Percentiles rank a stretch among this genome's conserved stretches.
Conservation (phyloP, 2,329 filamentous ascomycete genomes). For the Pseudogymnoascus sp. region DNA sequence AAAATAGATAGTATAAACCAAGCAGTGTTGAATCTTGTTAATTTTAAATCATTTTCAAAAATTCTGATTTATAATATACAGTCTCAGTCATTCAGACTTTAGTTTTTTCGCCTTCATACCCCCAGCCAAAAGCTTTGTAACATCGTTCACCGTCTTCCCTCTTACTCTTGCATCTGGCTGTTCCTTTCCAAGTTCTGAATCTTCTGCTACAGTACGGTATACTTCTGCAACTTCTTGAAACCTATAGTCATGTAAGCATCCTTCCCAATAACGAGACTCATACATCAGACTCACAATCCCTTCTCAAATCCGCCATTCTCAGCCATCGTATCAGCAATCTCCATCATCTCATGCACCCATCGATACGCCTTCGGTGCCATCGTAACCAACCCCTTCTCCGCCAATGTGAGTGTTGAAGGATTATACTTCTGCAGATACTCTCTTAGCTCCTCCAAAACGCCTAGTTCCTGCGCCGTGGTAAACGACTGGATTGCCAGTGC, state of each 20-base stretch:
- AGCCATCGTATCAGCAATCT: slow-evolving; percentile 58
- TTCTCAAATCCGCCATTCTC: slow-evolving; percentile 45
- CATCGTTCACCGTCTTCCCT: slow-evolving; percentile 47
- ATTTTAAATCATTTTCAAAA: background rate
- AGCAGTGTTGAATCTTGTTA: background rate
- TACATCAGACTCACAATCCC: background rate
- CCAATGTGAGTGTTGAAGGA: slow-evolving; percentile 30
- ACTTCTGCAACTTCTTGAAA: slow-evolving; percentile 51
- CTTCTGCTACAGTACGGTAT: slow-evolving; percentile 51
- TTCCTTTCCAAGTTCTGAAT: slow-evolving; percentile 50
- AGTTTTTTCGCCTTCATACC: slow-evolving; percentile 39
- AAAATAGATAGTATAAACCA: background rate
- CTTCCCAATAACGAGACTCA: background rate
- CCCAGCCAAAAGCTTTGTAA: slow-evolving; percentile 39
- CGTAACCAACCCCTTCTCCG: slow-evolving; percentile 43
- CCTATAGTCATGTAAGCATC: background rate
- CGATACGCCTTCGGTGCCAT: slow-evolving; percentile 68
- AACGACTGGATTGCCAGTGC: slow-evolving; percentile 62
- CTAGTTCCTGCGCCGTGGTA: slow-evolving; percentile 55
- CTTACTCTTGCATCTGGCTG: slow-evolving; percentile 44
- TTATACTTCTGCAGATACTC: slow-evolving; percentile 6
- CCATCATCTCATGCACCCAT: slow-evolving; percentile 67
- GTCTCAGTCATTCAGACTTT: slow-evolving; percentile 14
- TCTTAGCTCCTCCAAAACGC: slow-evolving; percentile 41
- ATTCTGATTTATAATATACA: background rate